phyloP scores from a whole-genome alignment of 2,329 filamentous ascomycete species.

The Zymoseptoria ardabiliae region DNA sequence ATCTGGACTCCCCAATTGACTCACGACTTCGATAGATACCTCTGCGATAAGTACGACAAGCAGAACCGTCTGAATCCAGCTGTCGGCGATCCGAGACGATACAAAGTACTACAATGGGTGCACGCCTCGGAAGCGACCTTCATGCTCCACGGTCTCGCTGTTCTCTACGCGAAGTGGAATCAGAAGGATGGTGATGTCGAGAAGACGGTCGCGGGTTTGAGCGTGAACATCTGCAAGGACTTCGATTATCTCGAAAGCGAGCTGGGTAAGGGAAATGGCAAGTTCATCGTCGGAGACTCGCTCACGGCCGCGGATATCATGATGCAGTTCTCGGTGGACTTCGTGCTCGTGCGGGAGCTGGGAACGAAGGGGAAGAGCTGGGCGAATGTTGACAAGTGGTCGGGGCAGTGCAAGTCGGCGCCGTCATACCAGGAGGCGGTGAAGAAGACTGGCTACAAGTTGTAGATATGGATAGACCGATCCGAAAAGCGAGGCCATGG shows the following conservation, averaged over 20 bases:
- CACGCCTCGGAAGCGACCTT: conserved; percentile 44
- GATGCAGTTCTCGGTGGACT: conserved; percentile 38
- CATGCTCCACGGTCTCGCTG: conserved; percentile 38
- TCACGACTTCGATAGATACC: conserved; percentile 31
- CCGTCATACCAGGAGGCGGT: conserved; percentile 34
- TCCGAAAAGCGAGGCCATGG: neutral
- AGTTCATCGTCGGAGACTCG: conserved; percentile 37
- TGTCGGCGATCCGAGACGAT: conserved; percentile 28
- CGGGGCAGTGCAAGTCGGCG: conserved; percentile 32
- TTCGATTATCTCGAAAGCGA: conserved; percentile 40
- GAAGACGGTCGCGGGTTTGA: conserved; percentile 33
- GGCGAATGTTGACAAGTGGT: conserved; percentile 30
- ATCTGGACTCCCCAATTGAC: neutral
- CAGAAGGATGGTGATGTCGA: conserved; percentile 31
- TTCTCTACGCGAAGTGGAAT: conserved; percentile 40
- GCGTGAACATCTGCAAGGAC: conserved; percentile 39
- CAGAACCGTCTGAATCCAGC: conserved; percentile 32
- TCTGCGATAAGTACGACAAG: conserved; percentile 41
- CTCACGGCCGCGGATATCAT: conserved; percentile 41
- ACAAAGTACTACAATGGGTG: conserved; percentile 38
- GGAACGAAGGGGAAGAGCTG: conserved; percentile 32
- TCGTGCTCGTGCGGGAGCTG: conserved; percentile 34
- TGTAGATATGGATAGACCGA: conserved; percentile 10
- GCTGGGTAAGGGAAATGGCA: conserved; percentile 31
- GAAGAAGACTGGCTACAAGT: conserved; percentile 34